Base-by-base conservation (phyloP, 2,329 filamentous ascomycete genomes). In the Neopestalotiopsis clavispora region DNA sequence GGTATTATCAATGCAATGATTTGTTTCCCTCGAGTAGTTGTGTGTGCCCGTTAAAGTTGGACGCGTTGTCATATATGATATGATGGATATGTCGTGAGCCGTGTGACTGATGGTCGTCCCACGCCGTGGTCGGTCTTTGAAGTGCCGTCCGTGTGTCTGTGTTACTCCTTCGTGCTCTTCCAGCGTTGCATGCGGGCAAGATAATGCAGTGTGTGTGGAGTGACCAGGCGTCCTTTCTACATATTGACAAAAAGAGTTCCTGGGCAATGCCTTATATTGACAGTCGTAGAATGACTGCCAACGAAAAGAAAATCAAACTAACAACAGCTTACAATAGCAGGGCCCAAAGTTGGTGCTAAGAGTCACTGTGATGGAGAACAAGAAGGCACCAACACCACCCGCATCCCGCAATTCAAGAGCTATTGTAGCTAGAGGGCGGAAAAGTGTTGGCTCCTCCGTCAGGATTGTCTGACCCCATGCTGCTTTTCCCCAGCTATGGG, bases 381-480 rank as follows among this genome's bases (percentile, higher is more conserved):
- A 52, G n/a, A 23, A 6, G n/a, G n/a, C 9, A 52, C 45, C 17
- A 52, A 52, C 45, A 52, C 17, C 45, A n/a, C 45, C 45, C 45
- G 45, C 45, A 52, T 52, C 45, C 45, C 45, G 45, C 45, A 23
- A n/a, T 20, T n/a, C 45, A 20, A 9, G n/a, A 52, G 45, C 45
- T n/a, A 52, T 20, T n/a, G 45, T 52, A 52, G n/a, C 32, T 34
- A 34, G n/a, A 40, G 32, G 32, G 34, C 32, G 30, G 28, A n/a
- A 34, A 34, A 34, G 59, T 40, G 59, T 40, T 62, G 59, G 32
- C n/a, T 34, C 59, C 17, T 62, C 59, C 17, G 32, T 14, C 30
- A 40, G 12, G 30, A 62, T 34, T 62, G 59, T 62, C 34, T 14
- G 59, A 34, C 59, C 14, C 59, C 59, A 62, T 62, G 57, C 57